A percentile compares a stretch with the other conserved stretches of the same genome.
These are phyloP conservation scores for Oryza glaberrima DNA, from an alignment of 176 grass and related monocot genomes.

Conservation along the genomic window DNA sequence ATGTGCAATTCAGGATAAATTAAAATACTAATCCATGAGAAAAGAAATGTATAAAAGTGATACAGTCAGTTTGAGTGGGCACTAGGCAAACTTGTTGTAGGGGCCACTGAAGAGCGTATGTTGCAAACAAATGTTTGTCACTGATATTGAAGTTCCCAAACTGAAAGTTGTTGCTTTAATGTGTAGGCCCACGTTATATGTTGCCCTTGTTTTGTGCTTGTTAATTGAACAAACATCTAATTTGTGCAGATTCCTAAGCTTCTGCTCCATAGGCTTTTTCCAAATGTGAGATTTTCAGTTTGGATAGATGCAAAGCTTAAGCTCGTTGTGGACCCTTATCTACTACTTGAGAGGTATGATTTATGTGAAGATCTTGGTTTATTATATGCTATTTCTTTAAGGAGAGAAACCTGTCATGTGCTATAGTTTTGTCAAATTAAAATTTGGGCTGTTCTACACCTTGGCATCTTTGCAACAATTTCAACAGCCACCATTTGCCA, in stretches of 20 bases:
- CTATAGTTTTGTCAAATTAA: not conserved
- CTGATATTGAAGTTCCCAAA: not conserved
- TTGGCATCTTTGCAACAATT: not conserved
- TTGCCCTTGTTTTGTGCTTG: not conserved
- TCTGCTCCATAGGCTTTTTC: conserved; percentile 95
- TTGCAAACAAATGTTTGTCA: conserved; percentile 16
- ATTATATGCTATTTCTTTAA: not conserved
- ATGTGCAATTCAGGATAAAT: conserved; percentile 9
- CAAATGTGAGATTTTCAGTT: conserved; percentile 85
- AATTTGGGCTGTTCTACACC: not conserved
- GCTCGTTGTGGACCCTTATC: conserved; percentile 81
- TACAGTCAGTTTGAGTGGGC: not conserved
- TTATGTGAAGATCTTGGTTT: conserved; percentile 36
- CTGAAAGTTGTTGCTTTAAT: not conserved
- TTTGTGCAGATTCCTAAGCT: conserved; percentile 90
- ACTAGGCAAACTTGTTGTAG: not conserved
- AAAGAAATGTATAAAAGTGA: not conserved
- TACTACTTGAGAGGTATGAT: conserved; percentile 91
- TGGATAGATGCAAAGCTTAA: conserved; percentile 99
- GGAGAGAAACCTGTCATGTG: not conserved
- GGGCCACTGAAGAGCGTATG: not conserved
- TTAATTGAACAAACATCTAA: conserved; percentile 38
- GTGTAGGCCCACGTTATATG: not conserved
- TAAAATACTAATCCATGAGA: not conserved
- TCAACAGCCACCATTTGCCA: not conserved